phyloP scores from a whole-genome alignment of 2,329 filamentous ascomycete species.

The Colletotrichum kahawae region DNA sequence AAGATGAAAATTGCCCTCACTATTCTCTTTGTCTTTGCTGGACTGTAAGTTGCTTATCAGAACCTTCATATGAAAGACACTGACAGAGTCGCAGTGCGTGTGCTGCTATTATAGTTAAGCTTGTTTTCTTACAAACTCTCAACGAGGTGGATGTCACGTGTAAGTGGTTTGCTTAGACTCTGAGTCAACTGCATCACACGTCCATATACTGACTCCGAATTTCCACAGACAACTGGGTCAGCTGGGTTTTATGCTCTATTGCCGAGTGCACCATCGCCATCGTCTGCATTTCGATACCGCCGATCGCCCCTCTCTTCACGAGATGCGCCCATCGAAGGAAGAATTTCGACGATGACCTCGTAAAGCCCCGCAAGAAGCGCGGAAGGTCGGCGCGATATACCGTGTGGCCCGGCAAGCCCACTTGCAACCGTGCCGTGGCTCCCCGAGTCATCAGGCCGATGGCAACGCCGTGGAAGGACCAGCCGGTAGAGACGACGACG shows the following conservation, averaged over 20 bases:
- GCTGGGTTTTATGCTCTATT: constrained; percentile 34
- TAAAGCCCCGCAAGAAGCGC: neutral
- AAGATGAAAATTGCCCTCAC: constrained; percentile 31
- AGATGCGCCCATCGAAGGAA: neutral
- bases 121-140: constrained; percentile 28
- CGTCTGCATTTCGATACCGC: constrained; percentile 37
- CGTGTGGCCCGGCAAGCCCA: neutral
- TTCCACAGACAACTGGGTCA: constrained; percentile 30
- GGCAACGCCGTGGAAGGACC: constrained; percentile 17
- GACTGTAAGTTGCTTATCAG: constrained; percentile 29
- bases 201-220: neutral
- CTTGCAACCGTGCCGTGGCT: neutral
- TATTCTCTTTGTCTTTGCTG: constrained; percentile 30
- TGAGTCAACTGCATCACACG: too few relatives aligned
- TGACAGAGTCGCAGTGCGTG: constrained; percentile 27
- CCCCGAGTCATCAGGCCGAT: constrained; percentile 5
- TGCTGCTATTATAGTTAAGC: constrained; percentile 27
- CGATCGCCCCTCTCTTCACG: constrained; percentile 29
- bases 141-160: constrained; percentile 31
- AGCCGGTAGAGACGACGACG: neutral
- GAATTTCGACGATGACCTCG: neutral
- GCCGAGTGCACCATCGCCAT: constrained; percentile 37
- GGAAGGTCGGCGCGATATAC: neutral
- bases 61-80: neutral
- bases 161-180: constrained; percentile 17